Percentiles rank a stretch among this genome's conserved stretches.
Evolutionary conservation across 23 red algal species (phyloP).

Genomic region (Gracilaria vermiculophylla): DNA sequence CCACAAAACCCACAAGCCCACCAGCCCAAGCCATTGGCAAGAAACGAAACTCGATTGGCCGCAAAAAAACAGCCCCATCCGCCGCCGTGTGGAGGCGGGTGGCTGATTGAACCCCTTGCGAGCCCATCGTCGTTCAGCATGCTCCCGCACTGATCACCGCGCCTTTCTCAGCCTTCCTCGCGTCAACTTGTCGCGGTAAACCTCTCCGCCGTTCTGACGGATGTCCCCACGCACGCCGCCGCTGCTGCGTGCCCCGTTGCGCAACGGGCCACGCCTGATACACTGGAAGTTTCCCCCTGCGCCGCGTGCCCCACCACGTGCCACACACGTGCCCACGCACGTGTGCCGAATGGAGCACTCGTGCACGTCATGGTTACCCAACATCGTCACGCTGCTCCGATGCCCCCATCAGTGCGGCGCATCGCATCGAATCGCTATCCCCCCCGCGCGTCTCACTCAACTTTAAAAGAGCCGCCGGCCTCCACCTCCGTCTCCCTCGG

Average conservation of each 20-base stretch:
- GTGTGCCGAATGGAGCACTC: no score
- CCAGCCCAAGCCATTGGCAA: neutral
- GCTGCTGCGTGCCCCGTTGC: neutral
- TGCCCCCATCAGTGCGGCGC: neutral
- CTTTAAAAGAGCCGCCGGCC: neutral
- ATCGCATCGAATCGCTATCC: neutral
- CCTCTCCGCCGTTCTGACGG: neutral
- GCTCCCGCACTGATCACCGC: neutral
- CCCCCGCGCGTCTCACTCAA: neutral
- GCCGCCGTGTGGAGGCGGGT: neutral
- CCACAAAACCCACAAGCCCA: neutral
- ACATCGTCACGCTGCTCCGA: neutral
- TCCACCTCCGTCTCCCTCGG: neutral
- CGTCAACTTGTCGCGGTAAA: neutral
- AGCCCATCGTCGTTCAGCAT: neutral
- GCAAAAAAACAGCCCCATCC: neutral
- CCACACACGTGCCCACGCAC: neutral
- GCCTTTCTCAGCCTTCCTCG: neutral
- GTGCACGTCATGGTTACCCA: neutral
- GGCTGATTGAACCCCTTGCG: neutral
- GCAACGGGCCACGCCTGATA: neutral
- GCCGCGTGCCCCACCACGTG: no score
- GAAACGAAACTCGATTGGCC: neutral
- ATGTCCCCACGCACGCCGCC: neutral
- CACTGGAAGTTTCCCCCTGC: no score